Evolutionary conservation across 208 protist species (phyloP).

Genomic region (Dictyostelium gargantuum): DNA sequence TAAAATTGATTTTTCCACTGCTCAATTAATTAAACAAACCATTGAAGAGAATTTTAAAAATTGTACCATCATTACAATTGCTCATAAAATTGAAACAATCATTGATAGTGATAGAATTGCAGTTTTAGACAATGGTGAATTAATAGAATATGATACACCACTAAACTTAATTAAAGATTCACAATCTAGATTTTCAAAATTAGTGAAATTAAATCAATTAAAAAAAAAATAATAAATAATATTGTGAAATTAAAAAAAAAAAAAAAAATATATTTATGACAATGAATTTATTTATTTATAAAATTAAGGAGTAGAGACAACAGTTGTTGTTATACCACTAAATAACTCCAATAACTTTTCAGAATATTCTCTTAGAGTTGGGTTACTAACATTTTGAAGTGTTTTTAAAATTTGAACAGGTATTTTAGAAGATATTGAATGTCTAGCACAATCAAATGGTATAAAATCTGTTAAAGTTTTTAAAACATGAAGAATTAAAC

Average conservation of each 20-base stretch:
- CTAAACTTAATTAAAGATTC: conserved; percentile 13
- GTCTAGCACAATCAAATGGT: not conserved
- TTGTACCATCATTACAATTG: conserved; percentile 95
- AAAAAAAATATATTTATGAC: not conserved
- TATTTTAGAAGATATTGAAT: not conserved
- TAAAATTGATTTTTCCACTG: conserved; percentile 86
- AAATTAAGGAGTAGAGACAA: not conserved
- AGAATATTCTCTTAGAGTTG: not conserved
- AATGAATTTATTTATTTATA: not conserved
- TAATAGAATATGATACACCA: conserved; percentile 76
- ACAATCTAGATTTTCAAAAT: conserved; percentile 10
- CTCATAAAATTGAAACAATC: conserved; percentile 94
- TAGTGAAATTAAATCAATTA: not conserved
- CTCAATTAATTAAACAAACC: conserved; percentile 89
- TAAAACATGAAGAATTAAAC: conserved; percentile 25
- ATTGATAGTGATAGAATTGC: conserved; percentile 81
- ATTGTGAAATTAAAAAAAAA: not conserved
- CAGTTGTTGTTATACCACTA: not conserved
- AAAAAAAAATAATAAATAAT: not conserved
- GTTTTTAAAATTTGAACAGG: conserved; percentile 35
- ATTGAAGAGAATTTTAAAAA: conserved; percentile 89
- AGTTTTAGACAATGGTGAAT: conserved; percentile 65
- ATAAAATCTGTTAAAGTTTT: conserved; percentile 35
- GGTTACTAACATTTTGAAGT: conserved; percentile 8
- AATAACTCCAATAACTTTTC: not conserved